Evolutionary conservation across 805 yeast genomes (phyloP).

Genomic region (Dipodascus geniculatus): DNA sequence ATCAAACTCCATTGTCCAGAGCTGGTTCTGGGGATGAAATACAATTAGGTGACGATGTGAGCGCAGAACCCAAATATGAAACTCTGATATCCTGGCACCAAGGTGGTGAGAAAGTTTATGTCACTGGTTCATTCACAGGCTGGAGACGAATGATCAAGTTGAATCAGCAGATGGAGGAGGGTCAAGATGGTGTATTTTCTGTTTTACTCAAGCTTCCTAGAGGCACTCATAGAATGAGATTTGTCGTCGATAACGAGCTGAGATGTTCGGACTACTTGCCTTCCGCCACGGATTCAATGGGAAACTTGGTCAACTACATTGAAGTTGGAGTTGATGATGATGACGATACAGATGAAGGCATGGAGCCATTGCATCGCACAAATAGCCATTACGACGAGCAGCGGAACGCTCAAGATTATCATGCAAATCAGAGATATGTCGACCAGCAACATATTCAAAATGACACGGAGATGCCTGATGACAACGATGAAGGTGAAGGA

Average conservation of each 20-base stretch:
- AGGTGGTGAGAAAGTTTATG: constrained; percentile 93
- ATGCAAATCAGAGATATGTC: constrained; percentile 5
- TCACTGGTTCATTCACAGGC: constrained; percentile 94
- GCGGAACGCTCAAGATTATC: constrained; percentile 8
- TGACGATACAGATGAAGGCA: neutral
- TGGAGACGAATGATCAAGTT: constrained; percentile 97
- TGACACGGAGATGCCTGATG: constrained; percentile 5
- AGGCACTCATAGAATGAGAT: constrained; percentile 86
- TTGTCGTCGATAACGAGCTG: constrained; percentile 86
- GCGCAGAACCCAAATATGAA: constrained; percentile 23
- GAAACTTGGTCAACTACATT: constrained; percentile 84
- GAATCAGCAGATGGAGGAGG: constrained; percentile 22
- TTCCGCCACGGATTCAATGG: constrained; percentile 93
- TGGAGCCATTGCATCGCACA: neutral
- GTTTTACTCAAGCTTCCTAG: constrained; percentile 41
- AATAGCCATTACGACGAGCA: constrained; percentile 3
- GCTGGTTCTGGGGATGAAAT: constrained; percentile 25
- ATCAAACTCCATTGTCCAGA: constrained; percentile 21
- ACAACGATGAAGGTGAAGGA: constrained; percentile 9
- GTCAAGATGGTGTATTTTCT: constrained; percentile 24
- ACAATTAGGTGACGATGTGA: constrained; percentile 17
- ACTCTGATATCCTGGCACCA: constrained; percentile 84
- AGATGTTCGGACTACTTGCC: constrained; percentile 80
- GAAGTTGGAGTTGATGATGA: constrained; percentile 19
- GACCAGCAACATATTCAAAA: neutral